phyloP scores from a whole-genome alignment of 768 basidiomycete species.

The Neoboletus subvelutipes region DNA sequence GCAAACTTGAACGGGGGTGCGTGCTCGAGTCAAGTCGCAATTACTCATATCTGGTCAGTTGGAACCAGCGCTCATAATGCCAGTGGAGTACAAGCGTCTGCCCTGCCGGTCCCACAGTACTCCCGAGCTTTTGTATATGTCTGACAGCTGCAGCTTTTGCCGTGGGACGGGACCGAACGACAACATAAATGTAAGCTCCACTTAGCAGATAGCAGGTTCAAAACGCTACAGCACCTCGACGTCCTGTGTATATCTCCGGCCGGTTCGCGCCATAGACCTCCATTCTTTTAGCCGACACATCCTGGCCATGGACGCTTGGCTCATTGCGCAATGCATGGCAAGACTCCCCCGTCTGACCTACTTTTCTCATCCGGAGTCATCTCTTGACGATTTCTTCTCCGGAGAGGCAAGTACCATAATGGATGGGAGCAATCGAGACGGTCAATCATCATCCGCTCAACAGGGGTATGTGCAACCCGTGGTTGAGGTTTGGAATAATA shows the following conservation, averaged over 20 bases:
- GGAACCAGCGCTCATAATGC: neutral
- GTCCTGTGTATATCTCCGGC: neutral
- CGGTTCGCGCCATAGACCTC: neutral
- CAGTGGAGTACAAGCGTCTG: neutral
- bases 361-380: slow-evolving; percentile 16
- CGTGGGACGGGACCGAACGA: neutral
- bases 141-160: neutral
- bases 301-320: slow-evolving; percentile 8
- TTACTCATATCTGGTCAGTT: neutral
- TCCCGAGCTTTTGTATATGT: neutral
- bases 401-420: neutral
- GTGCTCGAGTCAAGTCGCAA: neutral
- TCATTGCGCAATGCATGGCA: slow-evolving; percentile 14
- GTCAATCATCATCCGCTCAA: neutral
- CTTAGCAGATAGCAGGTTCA: neutral
- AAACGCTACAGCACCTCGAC: neutral
- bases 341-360: slow-evolving; percentile 7
- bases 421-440: neutral
- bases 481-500: neutral
- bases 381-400: slow-evolving; percentile 15
- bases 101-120: neutral
- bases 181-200: neutral
- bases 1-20: too few relatives aligned
- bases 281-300: neutral
- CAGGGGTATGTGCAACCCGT: neutral